These are phyloP conservation scores for Hericium rajendrae DNA, from an alignment of 768 basidiomycete genomes.

Conservation along the genomic window DNA sequence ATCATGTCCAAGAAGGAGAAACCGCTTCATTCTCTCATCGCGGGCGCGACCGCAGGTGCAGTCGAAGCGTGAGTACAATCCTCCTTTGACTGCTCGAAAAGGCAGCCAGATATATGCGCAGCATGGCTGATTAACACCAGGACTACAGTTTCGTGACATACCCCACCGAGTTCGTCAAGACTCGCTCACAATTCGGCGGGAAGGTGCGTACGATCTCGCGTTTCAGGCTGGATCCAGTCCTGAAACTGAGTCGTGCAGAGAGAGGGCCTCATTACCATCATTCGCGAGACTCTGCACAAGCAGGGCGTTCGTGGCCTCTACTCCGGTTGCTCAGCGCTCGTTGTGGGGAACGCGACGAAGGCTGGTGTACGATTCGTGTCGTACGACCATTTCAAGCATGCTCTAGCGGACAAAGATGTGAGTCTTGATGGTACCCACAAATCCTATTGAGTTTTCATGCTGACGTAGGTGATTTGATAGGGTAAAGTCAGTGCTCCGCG, in stretches of 20 bases:
- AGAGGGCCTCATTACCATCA: slow-evolving; percentile 65
- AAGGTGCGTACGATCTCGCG: slow-evolving; percentile 34
- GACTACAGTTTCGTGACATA: slow-evolving; percentile 69
- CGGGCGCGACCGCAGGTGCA: slow-evolving; percentile 87
- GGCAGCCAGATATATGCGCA: neutral
- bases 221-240: no score
- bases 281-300: slow-evolving; percentile 60
- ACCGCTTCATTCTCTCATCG: slow-evolving; percentile 77
- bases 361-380: slow-evolving; percentile 93
- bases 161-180: slow-evolving; percentile 90
- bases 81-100: neutral
- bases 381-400: slow-evolving; percentile 86
- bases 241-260: slow-evolving; percentile 26
- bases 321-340: slow-evolving; percentile 81
- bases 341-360: slow-evolving; percentile 87
- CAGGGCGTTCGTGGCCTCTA: slow-evolving; percentile 86
- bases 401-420: slow-evolving; percentile 79
- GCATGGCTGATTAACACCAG: slow-evolving; percentile 27
- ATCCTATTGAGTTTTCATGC: neutral
- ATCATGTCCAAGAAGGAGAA: slow-evolving; percentile 55
- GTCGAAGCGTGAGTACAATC: slow-evolving; percentile 68
- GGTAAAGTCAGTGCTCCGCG: slow-evolving; percentile 85
- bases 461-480: slow-evolving; percentile 27
- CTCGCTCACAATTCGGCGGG: slow-evolving; percentile 84
- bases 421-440: neutral